These are phyloP conservation scores for Rehmannia glutinosa DNA, from an alignment of 257 asterid genomes.

Conservation along the genomic window DNA sequence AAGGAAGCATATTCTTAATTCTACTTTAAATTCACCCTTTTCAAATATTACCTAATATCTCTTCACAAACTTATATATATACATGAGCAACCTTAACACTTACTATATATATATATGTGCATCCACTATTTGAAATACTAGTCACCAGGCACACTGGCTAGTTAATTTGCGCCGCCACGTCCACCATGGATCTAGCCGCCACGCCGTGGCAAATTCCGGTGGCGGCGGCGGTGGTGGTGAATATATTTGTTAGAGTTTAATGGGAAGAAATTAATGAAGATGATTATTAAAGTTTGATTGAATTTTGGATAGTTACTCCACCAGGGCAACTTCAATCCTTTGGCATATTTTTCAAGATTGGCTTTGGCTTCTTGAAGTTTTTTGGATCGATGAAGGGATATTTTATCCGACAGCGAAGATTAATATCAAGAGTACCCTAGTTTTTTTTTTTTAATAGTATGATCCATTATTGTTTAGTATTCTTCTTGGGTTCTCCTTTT, in stretches of 20 bases:
- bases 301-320: no score
- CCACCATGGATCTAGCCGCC: no score
- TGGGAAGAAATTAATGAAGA: background rate
- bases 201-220: background rate
- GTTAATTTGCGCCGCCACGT: background rate
- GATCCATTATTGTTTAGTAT: no score
- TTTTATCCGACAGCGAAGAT: background rate
- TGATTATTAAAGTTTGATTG: background rate
- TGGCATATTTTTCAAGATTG: constrained; percentile 27
- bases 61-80: background rate
- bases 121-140: background rate
- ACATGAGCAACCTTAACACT: no score
- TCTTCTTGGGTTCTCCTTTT: no score
- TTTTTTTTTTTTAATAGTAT: no score
- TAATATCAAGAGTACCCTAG: background rate
- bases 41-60: background rate
- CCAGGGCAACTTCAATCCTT: constrained; percentile 57
- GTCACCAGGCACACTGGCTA: background rate
- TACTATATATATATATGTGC: no score
- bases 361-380: background rate
- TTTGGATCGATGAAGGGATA: no score
- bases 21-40: background rate
- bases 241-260: background rate
- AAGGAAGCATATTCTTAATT: constrained; percentile 14
- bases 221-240: background rate